phyloP scores from a whole-genome alignment of 2,329 filamentous ascomycete genomes.

The Hypoxylon sp. region DNA sequence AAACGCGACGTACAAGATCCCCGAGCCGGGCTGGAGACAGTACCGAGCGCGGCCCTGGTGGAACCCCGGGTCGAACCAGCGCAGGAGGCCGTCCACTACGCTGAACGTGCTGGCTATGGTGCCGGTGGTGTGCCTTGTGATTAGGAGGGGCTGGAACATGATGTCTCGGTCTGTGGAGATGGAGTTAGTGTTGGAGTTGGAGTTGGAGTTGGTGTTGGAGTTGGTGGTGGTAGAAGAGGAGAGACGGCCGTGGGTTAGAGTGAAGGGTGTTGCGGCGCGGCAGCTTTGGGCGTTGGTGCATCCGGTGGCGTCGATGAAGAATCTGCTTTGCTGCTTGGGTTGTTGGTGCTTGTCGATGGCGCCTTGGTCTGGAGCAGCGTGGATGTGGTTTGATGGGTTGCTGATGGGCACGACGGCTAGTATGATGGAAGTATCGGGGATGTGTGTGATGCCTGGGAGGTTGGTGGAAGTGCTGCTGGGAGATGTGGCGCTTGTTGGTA shows the following conservation, averaged over 20 bases:
- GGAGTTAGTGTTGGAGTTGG: slow-evolving; percentile 21
- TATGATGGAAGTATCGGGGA: slow-evolving; percentile 26
- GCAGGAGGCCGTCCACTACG: slow-evolving; percentile 33
- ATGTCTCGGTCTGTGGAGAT: slow-evolving; percentile 34
- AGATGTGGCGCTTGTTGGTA: slow-evolving; percentile 1
- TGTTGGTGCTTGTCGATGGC: too few relatives aligned
- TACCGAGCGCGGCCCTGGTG: slow-evolving; percentile 39
- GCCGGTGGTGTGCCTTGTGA: slow-evolving; percentile 2
- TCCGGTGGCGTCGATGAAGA: slow-evolving; percentile 40
- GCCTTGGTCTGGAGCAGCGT: too few relatives aligned
- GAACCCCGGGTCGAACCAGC: slow-evolving; percentile 44
- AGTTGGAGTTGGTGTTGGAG: slow-evolving; percentile 29
- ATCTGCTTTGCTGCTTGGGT: not conserved
- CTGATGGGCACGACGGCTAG: slow-evolving; percentile 31
- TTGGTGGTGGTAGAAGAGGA: too few relatives aligned
- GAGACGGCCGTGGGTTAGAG: slow-evolving; percentile 36
- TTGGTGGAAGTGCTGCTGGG: not conserved
- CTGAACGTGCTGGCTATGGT: slow-evolving; percentile 31
- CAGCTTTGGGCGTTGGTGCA: slow-evolving; percentile 37
- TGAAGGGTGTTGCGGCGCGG: slow-evolving; percentile 38
- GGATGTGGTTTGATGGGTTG: not conserved
- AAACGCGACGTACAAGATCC: slow-evolving; percentile 39
- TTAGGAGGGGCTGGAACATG: slow-evolving; percentile 28
- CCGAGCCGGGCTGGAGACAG: slow-evolving; percentile 36
- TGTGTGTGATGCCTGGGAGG: slow-evolving; percentile 30